Evolutionary conservation across 23 red algal genomes (phyloP).

Genomic region (Gracilariopsis chorda): DNA sequence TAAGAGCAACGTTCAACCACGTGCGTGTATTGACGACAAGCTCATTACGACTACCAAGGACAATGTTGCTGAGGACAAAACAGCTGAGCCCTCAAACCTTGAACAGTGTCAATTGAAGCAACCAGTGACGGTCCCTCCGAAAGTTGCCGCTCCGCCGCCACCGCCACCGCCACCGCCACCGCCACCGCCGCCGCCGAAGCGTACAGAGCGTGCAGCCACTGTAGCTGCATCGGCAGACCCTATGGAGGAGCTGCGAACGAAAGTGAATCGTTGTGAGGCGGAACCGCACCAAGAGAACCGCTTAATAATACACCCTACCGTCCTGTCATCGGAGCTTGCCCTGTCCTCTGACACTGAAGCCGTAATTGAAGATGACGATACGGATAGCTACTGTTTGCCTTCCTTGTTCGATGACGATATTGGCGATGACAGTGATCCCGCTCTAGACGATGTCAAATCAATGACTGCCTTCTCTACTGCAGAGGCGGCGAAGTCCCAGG

Average conservation of each 20-base stretch:
- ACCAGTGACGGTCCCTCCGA: background rate
- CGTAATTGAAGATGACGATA: conserved; percentile 49
- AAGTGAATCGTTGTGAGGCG: background rate
- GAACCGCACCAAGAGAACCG: background rate
- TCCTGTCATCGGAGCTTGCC: background rate
- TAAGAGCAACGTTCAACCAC: background rate
- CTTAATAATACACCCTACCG: background rate
- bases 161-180: conserved; percentile 16
- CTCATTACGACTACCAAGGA: background rate
- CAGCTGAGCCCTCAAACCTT: background rate
- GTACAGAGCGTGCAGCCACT: background rate
- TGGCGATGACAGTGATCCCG: background rate
- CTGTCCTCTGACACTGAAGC: conserved; percentile 9
- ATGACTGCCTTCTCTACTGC: conserved; percentile 44
- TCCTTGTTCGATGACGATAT: conserved; percentile 39
- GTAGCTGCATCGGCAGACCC: background rate
- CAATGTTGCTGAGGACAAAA: background rate
- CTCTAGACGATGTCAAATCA: conserved; percentile 11
- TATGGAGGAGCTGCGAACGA: conserved; percentile 35
- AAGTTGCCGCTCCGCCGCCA: background rate
- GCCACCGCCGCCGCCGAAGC: conserved; percentile 2
- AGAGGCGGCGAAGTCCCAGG: background rate
- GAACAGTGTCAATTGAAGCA: background rate
- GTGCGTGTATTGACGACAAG: background rate
- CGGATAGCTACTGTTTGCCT: conserved; percentile 16